Conservation (phyloP, 2,329 filamentous ascomycete genomes). For the Gnomoniopsis sp. region DNA sequence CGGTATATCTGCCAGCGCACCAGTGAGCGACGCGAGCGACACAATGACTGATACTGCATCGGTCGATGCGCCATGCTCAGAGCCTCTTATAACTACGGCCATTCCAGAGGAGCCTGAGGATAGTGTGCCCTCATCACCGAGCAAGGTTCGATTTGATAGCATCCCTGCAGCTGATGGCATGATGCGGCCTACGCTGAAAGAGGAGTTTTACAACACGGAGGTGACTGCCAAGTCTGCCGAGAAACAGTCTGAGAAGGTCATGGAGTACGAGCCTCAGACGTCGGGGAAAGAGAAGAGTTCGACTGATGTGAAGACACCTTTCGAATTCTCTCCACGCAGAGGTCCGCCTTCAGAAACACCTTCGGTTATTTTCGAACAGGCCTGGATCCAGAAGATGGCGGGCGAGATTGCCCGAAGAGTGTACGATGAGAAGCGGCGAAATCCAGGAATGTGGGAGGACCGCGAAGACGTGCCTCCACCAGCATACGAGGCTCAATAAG, state of each 20-base stretch:
- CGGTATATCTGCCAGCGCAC: slow-evolving; percentile 38
- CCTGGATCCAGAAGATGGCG: slow-evolving; percentile 91
- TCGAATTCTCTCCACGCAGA: slow-evolving; percentile 28
- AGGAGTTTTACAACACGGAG: slow-evolving; percentile 30
- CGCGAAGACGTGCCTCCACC: slow-evolving; percentile 57
- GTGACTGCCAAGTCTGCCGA: slow-evolving; percentile 19
- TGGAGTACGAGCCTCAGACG: slow-evolving; percentile 1
- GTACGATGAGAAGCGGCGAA: slow-evolving; percentile 74
- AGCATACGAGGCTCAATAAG: slow-evolving; percentile 55
- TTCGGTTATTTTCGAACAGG: slow-evolving; percentile 69
- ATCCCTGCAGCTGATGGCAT: slow-evolving; percentile 26
- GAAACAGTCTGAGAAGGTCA: slow-evolving; percentile 5
- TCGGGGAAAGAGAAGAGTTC: slow-evolving; percentile 26
- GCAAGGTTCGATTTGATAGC: slow-evolving; percentile 41
- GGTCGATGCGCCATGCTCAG: slow-evolving; percentile 57
- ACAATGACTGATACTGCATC: slow-evolving; percentile 51
- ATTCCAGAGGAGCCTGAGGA: slow-evolving; percentile 59
- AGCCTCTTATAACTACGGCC: slow-evolving; percentile 53
- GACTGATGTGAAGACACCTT: slow-evolving; percentile 28
- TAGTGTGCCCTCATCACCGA: slow-evolving; percentile 33
- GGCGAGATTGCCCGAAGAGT: slow-evolving; percentile 85
- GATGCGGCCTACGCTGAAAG: slow-evolving; percentile 30
- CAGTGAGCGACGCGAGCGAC: slow-evolving; percentile 42
- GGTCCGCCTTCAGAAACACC: slow-evolving; percentile 44
- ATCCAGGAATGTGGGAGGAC: slow-evolving; percentile 51